phyloP scores from a whole-genome alignment of 1,139 yeast genomes.

The Yamadazyma spencermartinsiae region DNA sequence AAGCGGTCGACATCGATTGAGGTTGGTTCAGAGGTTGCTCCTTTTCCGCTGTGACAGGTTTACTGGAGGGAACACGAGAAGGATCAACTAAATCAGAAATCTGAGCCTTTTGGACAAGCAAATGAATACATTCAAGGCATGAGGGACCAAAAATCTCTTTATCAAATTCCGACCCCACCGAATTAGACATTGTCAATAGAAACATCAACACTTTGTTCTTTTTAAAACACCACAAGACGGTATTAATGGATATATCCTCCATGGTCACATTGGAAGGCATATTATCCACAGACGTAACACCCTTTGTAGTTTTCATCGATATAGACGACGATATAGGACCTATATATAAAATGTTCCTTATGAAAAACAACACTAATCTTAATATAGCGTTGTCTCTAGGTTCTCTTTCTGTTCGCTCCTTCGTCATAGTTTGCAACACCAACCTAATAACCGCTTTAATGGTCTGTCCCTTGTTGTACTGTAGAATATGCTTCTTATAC shows the following conservation, averaged over 20 bases:
- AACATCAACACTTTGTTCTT: slow-evolving; percentile 73
- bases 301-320: slow-evolving; percentile 28
- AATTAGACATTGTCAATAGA: slow-evolving; percentile 65
- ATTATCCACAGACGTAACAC: slow-evolving; percentile 31
- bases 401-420: slow-evolving; percentile 57
- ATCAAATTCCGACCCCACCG: slow-evolving; percentile 65
- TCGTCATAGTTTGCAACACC: slow-evolving; percentile 64
- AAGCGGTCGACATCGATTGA: slow-evolving; percentile 23
- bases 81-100: slow-evolving; percentile 23
- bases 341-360: slow-evolving; percentile 74
- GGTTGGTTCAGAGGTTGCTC: slow-evolving; percentile 1
- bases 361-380: slow-evolving; percentile 68
- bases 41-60: background rate
- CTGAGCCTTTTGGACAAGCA: slow-evolving; percentile 58
- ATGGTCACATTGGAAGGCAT: slow-evolving; percentile 54
- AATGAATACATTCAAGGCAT: slow-evolving; percentile 69
- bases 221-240: slow-evolving; percentile 57
- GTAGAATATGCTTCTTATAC: slow-evolving; percentile 70
- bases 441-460: slow-evolving; percentile 71
- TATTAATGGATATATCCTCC: slow-evolving; percentile 70
- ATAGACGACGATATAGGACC: slow-evolving; percentile 63
- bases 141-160: slow-evolving; percentile 59
- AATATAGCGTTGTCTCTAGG: slow-evolving; percentile 73
- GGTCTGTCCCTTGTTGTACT: slow-evolving; percentile 58
- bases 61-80: background rate